Percentiles rank a stretch among this genome's conserved stretches.
These are phyloP conservation scores for Rugonectria rugulosa DNA, from an alignment of 2,329 filamentous ascomycete genomes.

Conservation along the genomic window DNA sequence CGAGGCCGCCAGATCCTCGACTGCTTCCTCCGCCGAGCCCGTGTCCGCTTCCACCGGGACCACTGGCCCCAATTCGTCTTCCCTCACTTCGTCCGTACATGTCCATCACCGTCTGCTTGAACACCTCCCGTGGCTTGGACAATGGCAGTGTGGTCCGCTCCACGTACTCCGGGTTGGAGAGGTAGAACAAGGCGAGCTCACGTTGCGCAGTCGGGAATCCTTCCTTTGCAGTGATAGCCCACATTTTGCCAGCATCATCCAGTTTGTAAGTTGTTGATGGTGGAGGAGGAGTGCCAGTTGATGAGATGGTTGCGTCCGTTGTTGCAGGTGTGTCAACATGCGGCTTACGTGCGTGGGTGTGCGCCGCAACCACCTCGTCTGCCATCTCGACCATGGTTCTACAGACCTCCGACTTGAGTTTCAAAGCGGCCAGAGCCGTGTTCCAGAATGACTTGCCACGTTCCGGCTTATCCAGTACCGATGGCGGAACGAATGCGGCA, in stretches of 20 bases:
- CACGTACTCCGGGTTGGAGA: conserved; percentile 88
- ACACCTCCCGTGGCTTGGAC: conserved; percentile 85
- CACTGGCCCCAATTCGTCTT: conserved; percentile 32
- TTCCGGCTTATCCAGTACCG: conserved; percentile 68
- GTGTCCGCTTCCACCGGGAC: conserved; percentile 30
- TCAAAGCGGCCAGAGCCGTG: conserved; percentile 85
- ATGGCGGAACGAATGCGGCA: conserved; percentile 68
- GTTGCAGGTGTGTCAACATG: conserved; percentile 43
- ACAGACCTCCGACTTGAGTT: conserved; percentile 86
- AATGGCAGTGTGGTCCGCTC: conserved; percentile 82
- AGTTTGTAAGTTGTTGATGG: conserved; percentile 72
- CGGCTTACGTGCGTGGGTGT: conserved; percentile 68
- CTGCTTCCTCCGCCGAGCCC: conserved; percentile 36
- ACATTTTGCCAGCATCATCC: conserved; percentile 85
- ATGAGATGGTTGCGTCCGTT: conserved; percentile 43
- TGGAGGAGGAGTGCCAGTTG: conserved; percentile 53
- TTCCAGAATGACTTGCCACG: conserved; percentile 87
- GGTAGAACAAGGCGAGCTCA: conserved; percentile 91
- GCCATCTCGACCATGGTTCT: conserved; percentile 75
- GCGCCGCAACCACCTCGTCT: conserved; percentile 63
- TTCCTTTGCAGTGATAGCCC: conserved; percentile 92
- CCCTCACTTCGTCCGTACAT: conserved; percentile 59
- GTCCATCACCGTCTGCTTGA: conserved; percentile 87
- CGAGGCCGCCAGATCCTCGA: conserved; percentile 32
- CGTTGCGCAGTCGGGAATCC: conserved; percentile 84